Evolutionary conservation across 2,329 filamentous ascomycete species (phyloP), one percentile per base, ranked within the genome.

Genomic region (Colletotrichum neosansevieriae): DNA sequence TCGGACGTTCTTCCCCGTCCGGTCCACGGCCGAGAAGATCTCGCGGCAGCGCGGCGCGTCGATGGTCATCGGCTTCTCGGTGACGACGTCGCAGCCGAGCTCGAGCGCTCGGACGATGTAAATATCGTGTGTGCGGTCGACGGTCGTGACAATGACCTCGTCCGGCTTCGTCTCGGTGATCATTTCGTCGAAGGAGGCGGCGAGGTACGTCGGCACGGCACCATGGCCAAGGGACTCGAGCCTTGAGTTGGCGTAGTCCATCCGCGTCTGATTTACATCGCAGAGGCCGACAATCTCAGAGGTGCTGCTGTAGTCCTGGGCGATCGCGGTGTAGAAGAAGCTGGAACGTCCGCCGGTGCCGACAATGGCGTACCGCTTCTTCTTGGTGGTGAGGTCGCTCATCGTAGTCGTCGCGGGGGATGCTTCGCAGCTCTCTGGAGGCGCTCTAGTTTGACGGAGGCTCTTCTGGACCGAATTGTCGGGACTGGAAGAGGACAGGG

Each of bases 71-170:
- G 83, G 84, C 72, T 86, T 86, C 71, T 86, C 84, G 0, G 81
- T 85, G 17, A 85, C 79, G 3, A 83, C 83, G 68, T 84, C 79
- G 70, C 82, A 84, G 7, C 83, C 83, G 4, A 84, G 74, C 49
- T 85, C 82, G 56, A 90, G 78, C 0, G 88, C 86, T 3, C 85
- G 82, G 5, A 88, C 80, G 56, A 89, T 89, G 77, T 90, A 90
- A 32, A 79, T 82, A 72, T 89, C 80, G 75, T 90, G 88, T 4
- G 86, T 88, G 29, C 87, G 83, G 76, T 90, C 88, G 72, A 90
- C 88, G 0, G 88, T 89, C 1, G 88, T 89, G 15, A 90, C 82
- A 70, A 90, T 89, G 15, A 90, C 82, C 73, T 88, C 86, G 74
- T 90, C 86, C 0, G 88, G 88, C 63, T 81, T 81, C 0, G 85